Evolutionary conservation across 495 filamentous ascomycete genomes (phyloP).

Genomic region (Trichoderma virens): DNA sequence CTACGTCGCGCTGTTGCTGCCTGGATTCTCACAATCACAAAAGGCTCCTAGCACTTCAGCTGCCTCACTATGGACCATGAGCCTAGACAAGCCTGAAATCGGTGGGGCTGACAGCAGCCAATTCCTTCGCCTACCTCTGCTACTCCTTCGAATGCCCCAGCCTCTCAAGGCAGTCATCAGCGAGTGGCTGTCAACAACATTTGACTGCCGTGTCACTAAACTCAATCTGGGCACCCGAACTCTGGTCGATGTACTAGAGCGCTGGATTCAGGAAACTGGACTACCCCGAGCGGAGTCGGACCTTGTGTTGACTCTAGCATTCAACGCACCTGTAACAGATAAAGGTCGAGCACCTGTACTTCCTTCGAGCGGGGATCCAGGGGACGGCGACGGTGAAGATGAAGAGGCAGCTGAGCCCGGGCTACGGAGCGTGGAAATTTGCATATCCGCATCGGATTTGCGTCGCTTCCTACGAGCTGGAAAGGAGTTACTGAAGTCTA

Average conservation of each 20-base stretch:
- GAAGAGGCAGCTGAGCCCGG: conserved; percentile 17
- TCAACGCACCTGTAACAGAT: conserved; percentile 23
- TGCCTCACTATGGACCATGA: conserved; percentile 2
- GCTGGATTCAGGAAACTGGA: conserved; percentile 29
- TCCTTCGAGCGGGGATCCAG: neutral
- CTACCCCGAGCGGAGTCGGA: conserved; percentile 20
- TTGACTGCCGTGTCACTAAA: conserved; percentile 40
- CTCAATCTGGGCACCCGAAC: conserved; percentile 36
- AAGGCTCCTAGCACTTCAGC: neutral
- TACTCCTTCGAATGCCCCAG: conserved; percentile 39
- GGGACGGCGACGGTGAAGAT: neutral
- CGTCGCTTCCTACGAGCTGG: conserved; percentile 22
- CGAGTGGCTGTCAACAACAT: conserved; percentile 38
- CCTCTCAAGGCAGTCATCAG: conserved; percentile 30
- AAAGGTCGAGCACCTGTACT: neutral
- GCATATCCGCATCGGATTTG: conserved; percentile 31
- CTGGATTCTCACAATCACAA: conserved; percentile 16
- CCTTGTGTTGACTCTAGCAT: conserved; percentile 32
- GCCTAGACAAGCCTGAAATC: neutral
- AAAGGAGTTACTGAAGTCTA: neutral
- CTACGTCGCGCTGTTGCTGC: conserved; percentile 34
- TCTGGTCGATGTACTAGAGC: conserved; percentile 30
- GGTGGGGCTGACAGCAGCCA: conserved; percentile 3
- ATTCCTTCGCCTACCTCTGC: conserved; percentile 33
- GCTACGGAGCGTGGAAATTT: conserved; percentile 34